Conservation (phyloP, 2,329 filamentous ascomycete genomes). For the Exophiala bonariae region DNA sequence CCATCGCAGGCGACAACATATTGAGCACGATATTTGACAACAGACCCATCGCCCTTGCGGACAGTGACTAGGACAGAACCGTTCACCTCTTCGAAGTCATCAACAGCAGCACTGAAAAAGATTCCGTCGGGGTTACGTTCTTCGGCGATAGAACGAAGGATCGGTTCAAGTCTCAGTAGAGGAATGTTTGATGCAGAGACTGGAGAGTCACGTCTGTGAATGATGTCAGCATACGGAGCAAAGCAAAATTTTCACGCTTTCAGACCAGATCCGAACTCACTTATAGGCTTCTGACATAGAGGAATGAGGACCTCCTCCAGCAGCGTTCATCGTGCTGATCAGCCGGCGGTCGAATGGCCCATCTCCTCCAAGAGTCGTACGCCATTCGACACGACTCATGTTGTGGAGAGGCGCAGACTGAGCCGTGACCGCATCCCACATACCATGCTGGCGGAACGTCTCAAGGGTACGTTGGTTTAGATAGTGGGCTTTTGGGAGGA, state of each 20-base stretch:
- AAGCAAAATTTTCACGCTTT: too few species aligned
- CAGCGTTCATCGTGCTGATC: background rate
- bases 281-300: background rate
- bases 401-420: conserved; percentile 26
- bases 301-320: background rate
- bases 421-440: conserved; percentile 30
- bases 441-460: conserved; percentile 30
- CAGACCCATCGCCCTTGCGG: conserved; percentile 22
- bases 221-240: background rate
- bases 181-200: conserved; percentile 6
- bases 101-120: background rate
- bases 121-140: conserved; percentile 29
- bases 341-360: conserved; percentile 16
- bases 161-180: conserved; percentile 31
- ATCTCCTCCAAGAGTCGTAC: conserved; percentile 31
- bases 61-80: background rate
- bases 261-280: too few species aligned
- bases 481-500: conserved; percentile 35
- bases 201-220: background rate
- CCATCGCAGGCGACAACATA: conserved; percentile 38
- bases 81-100: background rate
- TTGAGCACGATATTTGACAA: conserved; percentile 22
- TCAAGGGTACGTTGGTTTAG: conserved; percentile 32
- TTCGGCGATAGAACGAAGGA: conserved; percentile 30
- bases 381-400: conserved; percentile 32